Evolutionary conservation across 208 protist species (phyloP).

Genomic region (Acanthamoeba castellanii): DNA sequence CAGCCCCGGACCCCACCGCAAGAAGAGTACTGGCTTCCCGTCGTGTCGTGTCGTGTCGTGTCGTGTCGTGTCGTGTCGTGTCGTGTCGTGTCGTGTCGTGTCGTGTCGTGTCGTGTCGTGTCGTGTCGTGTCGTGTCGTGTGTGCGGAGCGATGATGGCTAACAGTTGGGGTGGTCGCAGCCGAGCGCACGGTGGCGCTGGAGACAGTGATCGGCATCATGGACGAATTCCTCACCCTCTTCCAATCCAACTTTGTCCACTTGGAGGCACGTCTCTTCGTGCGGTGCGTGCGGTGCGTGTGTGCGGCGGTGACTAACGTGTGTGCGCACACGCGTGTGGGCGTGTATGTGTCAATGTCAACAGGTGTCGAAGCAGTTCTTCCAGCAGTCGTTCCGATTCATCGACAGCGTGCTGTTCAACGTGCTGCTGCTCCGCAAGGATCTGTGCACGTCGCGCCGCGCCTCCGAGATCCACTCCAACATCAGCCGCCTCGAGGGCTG

Average conservation of each 20-base stretch:
- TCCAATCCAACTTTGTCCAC: constrained; percentile 59
- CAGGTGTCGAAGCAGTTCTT: constrained; percentile 65
- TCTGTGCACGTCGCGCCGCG: background rate
- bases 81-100: too few species aligned
- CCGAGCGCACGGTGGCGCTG: constrained; percentile 26
- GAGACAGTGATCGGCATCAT: constrained; percentile 38
- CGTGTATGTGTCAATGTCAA: background rate
- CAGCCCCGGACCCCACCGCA: background rate
- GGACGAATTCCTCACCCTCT: background rate
- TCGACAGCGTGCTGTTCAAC: constrained; percentile 56
- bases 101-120: too few species aligned
- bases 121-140: background rate
- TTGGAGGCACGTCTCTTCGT: background rate
- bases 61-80: too few species aligned
- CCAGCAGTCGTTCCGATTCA: constrained; percentile 48
- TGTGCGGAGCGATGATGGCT: background rate
- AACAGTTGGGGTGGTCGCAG: background rate
- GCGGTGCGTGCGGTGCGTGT: background rate
- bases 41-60: too few species aligned
- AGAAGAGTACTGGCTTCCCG: background rate
- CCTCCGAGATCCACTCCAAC: constrained; percentile 6
- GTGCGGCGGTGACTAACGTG: background rate
- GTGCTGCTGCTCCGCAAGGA: constrained; percentile 55
- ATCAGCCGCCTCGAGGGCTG: constrained; percentile 40
- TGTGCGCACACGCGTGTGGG: background rate